Evolutionary conservation across 2,329 filamentous ascomycete species (phyloP).

Genomic region (Neonectria coccinea): DNA sequence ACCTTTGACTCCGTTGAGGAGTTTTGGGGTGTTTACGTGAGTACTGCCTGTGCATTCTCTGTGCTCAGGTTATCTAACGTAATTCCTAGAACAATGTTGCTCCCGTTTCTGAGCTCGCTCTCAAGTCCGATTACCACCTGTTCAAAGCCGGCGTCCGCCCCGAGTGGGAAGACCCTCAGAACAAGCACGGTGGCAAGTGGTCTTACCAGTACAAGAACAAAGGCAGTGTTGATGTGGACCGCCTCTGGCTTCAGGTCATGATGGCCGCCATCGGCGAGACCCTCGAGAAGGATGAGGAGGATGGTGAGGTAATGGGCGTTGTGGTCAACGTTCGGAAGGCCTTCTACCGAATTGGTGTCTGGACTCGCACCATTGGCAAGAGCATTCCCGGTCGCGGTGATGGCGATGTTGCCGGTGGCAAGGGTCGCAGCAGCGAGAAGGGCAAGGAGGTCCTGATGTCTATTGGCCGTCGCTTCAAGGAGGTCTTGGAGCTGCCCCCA

Average conservation of each 20-base stretch:
- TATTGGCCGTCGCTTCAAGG: conserved; percentile 94
- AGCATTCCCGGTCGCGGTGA: conserved; percentile 80
- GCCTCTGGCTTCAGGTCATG: conserved; percentile 97
- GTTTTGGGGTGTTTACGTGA: conserved; percentile 99
- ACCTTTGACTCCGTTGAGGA: conserved; percentile 99
- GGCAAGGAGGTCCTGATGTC: conserved; percentile 84
- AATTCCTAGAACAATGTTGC: conserved; percentile 91
- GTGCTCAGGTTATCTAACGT: conserved; percentile 31
- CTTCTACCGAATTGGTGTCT: conserved; percentile 97
- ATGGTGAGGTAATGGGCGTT: conserved; percentile 98
- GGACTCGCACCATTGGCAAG: conserved; percentile 95
- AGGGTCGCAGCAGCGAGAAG: conserved; percentile 83
- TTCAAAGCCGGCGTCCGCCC: conserved; percentile 98
- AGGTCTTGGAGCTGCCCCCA: conserved; percentile 82
- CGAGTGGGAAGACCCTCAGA: conserved; percentile 98
- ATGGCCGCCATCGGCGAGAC: conserved; percentile 97
- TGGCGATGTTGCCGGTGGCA: conserved; percentile 78
- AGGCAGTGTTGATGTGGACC: conserved; percentile 89
- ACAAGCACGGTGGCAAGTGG: conserved; percentile 99
- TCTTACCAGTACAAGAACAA: conserved; percentile 98
- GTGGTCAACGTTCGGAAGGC: conserved; percentile 99
- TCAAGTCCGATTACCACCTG: conserved; percentile 99
- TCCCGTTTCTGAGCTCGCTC: conserved; percentile 90
- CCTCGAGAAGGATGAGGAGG: conserved; percentile 85
- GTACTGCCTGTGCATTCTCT: conserved; percentile 51